Percentiles rank a stretch among this genome's conserved stretches.
phyloP scores from a whole-genome alignment of 2,329 filamentous ascomycete species.

The Phyllosticta citriasiana region DNA sequence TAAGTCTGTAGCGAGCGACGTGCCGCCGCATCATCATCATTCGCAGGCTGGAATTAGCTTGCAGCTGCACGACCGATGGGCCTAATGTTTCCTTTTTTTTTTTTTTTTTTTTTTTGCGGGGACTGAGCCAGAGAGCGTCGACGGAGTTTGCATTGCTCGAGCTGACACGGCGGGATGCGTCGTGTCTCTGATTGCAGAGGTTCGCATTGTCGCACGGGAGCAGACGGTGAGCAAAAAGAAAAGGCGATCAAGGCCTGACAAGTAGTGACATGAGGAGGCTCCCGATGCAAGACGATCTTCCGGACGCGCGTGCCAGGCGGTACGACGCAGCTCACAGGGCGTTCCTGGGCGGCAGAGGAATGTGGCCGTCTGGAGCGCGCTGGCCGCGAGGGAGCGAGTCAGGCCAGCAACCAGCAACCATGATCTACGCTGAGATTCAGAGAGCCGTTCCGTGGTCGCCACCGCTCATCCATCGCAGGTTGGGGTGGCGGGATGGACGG shows the following conservation, averaged over 20 bases:
- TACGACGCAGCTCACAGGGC: not conserved
- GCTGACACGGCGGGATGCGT: not conserved
- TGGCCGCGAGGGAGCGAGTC: not conserved
- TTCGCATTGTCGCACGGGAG: not conserved
- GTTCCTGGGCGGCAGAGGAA: not conserved
- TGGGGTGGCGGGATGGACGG: conserved; percentile 9
- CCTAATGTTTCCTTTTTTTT: not conserved
- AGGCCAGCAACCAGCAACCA: not conserved
- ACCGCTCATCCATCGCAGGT: conserved; percentile 4
- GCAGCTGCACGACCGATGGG: not conserved
- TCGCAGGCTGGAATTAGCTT: not conserved
- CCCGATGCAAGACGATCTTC: not conserved
- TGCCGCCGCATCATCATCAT: not conserved
- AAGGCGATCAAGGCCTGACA: not conserved
- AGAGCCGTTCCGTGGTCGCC: conserved; percentile 6
- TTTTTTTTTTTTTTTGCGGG: not conserved
- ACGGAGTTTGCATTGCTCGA: not conserved
- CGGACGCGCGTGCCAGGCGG: not conserved
- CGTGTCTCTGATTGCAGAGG: not conserved
- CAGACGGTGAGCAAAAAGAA: not conserved
- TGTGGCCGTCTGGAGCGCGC: not conserved
- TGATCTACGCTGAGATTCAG: conserved; percentile 5
- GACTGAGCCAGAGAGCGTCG: not conserved
- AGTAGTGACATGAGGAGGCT: not conserved
- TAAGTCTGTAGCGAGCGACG: not conserved